These are phyloP conservation scores for Bondarzewia mesenterica DNA, from an alignment of 1,284 basidiomycete species.

Conservation along the genomic window DNA sequence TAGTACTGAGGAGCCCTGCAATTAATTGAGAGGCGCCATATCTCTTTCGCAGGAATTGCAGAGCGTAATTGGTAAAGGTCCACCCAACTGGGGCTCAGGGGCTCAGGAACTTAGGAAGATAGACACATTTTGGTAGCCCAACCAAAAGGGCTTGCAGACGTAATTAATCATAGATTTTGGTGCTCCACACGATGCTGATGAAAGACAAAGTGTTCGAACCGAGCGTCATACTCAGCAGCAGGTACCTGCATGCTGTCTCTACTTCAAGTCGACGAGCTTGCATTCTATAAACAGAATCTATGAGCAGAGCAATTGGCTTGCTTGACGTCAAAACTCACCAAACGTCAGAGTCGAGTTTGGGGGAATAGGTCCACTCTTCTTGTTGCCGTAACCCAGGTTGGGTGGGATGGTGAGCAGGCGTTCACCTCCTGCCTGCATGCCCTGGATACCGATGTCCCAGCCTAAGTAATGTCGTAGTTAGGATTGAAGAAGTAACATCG, in stretches of 20 bases:
- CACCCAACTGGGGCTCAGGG: too few species aligned
- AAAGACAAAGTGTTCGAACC: too few species aligned
- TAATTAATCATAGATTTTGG: background rate
- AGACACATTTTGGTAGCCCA: too few species aligned
- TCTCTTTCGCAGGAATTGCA: too few species aligned
- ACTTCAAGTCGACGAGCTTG: conserved; percentile 65
- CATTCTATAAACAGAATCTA: conserved; percentile 55
- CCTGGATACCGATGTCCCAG: conserved; percentile 88
- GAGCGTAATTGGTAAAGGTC: too few species aligned
- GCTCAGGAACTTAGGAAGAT: too few species aligned
- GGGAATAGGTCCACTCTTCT: conserved; percentile 46
- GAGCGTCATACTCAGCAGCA: too few species aligned
- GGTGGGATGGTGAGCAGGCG: conserved; percentile 76
- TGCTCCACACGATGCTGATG: too few species aligned
- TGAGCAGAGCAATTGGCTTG: background rate
- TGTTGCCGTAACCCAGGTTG: conserved; percentile 62
- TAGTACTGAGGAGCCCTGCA: too few species aligned
- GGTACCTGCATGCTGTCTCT: conserved; percentile 14
- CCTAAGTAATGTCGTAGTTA: conserved; percentile 29
- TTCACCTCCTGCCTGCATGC: conserved; percentile 91
- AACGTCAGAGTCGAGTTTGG: conserved; percentile 64
- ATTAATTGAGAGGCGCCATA: too few species aligned
- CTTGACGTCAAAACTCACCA: conserved; percentile 36
- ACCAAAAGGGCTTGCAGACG: too few species aligned
- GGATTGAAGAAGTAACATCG: background rate